phyloP scores from a whole-genome alignment of 345 rosid species.

The Eucalyptus curtisii region DNA sequence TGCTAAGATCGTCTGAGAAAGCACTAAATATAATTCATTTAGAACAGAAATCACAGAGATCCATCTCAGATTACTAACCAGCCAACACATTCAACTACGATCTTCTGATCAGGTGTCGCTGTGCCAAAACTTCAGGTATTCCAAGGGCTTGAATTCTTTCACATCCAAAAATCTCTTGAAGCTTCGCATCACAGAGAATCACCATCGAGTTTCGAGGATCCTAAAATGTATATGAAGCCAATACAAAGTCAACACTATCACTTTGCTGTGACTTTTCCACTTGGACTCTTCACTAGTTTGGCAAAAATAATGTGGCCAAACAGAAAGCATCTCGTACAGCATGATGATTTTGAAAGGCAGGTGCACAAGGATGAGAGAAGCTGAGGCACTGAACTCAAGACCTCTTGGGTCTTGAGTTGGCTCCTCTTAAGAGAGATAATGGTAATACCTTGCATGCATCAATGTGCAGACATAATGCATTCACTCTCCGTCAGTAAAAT shows the following conservation, averaged over 20 bases:
- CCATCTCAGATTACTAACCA: background rate
- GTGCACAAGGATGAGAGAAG: background rate
- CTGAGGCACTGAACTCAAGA: background rate
- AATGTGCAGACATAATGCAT: background rate
- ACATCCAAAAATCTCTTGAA: conserved; percentile 19
- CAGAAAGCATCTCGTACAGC: background rate
- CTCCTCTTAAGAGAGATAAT: background rate
- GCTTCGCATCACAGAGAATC: conserved; percentile 13
- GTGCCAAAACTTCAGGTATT: conserved; percentile 13
- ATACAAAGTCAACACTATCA: background rate
- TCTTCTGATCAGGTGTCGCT: conserved; percentile 5
- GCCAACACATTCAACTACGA: background rate
- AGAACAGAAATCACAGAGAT: background rate
- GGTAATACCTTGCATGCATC: background rate
- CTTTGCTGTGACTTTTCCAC: background rate
- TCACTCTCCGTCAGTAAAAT: background rate
- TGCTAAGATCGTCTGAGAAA: background rate
- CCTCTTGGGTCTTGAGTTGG: background rate
- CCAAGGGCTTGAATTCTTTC: conserved; percentile 12
- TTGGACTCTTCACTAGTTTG: background rate
- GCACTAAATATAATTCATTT: background rate
- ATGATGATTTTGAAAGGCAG: background rate
- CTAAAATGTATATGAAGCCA: background rate
- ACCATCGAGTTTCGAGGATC: conserved; percentile 9
- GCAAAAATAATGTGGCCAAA: background rate